Conservation (phyloP, 2,329 filamentous ascomycete species). For the Verticillium nonalfalfae region DNA sequence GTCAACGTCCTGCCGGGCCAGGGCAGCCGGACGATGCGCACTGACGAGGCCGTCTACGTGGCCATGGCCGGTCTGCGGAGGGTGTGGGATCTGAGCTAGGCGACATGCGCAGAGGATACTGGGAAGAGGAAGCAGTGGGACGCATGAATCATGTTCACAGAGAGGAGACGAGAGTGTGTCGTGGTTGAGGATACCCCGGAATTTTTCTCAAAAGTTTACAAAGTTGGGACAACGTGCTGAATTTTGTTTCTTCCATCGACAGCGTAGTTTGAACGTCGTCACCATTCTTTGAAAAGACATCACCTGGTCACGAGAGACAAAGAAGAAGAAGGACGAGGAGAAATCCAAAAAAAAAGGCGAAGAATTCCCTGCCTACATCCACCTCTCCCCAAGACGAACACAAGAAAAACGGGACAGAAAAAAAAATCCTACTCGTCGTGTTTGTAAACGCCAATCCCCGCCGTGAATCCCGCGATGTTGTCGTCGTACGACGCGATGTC, state of each 20-base stretch:
- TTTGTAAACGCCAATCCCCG: conserved; percentile 26
- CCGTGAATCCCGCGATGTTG: conserved; percentile 31
- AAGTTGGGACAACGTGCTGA: background rate
- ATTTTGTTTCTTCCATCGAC: background rate
- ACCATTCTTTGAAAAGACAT: background rate
- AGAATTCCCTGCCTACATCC: background rate
- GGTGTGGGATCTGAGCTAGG: conserved; percentile 39
- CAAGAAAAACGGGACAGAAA: background rate
- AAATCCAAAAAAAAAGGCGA: background rate
- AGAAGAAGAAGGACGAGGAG: background rate
- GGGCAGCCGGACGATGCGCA: conserved; percentile 75
- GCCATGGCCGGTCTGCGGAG: conserved; percentile 62
- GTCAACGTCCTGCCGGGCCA: conserved; percentile 75
- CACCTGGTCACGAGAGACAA: background rate
- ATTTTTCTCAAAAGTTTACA: conserved; percentile 2
- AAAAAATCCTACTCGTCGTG: conserved; percentile 3
- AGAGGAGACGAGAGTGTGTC: background rate
- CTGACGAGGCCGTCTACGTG: conserved; percentile 77
- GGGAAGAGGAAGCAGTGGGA: no score
- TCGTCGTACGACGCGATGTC: conserved; percentile 27
- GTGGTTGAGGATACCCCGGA: conserved; percentile 8
- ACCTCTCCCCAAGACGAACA: conserved; percentile 1
- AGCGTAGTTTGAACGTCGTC: background rate
- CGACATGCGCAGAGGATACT: no score
- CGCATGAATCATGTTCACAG: background rate